Evolutionary conservation across 306 rosid genomes (phyloP).

Genomic region (Heteromeles arbutifolia): DNA sequence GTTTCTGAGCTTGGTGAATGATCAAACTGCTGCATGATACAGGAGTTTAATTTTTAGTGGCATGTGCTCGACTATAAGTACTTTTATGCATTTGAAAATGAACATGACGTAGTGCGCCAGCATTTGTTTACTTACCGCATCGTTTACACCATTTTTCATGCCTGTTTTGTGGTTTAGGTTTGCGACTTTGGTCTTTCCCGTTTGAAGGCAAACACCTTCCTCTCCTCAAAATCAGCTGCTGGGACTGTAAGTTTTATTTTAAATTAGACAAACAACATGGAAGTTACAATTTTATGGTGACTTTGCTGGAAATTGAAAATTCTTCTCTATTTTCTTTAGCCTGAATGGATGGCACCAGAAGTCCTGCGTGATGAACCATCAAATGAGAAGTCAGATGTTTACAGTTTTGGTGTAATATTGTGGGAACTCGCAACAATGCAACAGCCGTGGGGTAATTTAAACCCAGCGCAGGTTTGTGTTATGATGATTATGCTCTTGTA

Average conservation of each 20-base stretch:
- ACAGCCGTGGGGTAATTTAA: slow-evolving; percentile 91
- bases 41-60: neutral
- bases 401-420: slow-evolving; percentile 92
- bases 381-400: slow-evolving; percentile 92
- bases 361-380: slow-evolving; percentile 98
- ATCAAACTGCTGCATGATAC: slow-evolving; percentile 4
- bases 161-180: slow-evolving; percentile 47
- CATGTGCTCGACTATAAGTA: neutral
- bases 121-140: neutral
- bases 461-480: slow-evolving; percentile 81
- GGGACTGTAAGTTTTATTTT: slow-evolving; percentile 75
- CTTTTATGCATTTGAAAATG: neutral
- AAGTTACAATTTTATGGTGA: slow-evolving; percentile 6
- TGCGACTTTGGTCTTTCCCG: slow-evolving; percentile 99
- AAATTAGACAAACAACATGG: slow-evolving; percentile 2
- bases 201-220: slow-evolving; percentile 87
- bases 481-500: neutral
- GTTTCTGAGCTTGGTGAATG: slow-evolving; percentile 8
- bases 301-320: slow-evolving; percentile 3
- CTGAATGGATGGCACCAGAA: slow-evolving; percentile 99
- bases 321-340: slow-evolving; percentile 30
- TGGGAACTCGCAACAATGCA: slow-evolving; percentile 93
- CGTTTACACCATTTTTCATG: neutral
- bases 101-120: neutral
- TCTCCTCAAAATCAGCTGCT: slow-evolving; percentile 96